Evolutionary conservation across 225 moss, liverwort and hornwort genomes (phyloP), one percentile per base, ranked within the genome.

Genomic region (Pseudisothecium myosuroides): DNA sequence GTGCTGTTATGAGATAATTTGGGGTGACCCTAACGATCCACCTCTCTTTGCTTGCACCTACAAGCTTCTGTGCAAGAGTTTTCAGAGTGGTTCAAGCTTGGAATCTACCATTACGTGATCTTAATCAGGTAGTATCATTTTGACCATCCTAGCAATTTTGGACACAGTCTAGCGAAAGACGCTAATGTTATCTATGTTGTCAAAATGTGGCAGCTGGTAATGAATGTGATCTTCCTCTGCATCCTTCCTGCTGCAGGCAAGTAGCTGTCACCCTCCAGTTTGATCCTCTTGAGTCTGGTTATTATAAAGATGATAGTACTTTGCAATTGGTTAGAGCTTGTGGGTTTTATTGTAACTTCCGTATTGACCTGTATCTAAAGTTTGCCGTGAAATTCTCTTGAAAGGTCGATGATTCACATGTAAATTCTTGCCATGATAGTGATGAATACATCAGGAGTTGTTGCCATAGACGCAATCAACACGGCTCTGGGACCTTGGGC

Each of bases 231-330:
- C 54, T 98, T 95, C 90, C 95, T 98, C 80, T 93, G 93, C 87
- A 95, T 98, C 83, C 93, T 98, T 84, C 96, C 98, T 84, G 93
- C 92, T 76, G 90, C 95, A 93, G 94, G 96, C 91, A 95, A 94
- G 93, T 77, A 84, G 81, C 49, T 82, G 41, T 86, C 86, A 43
- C 74, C 83, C 67, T 89, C 41, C 54, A 28, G 67, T 72, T 86
- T 61, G 64, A 72, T 82, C 45, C 81, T 88, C 15, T 87, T 85
- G 29, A 50, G 27, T 58, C 77, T 88, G 89, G 66, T 88, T 60
- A 52, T 63, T 59, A 19, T 88, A 50, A 77, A 54, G 76, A 85
- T 69, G 21, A 52, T 56, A 71, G 10, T 50, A 63, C 20, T 76
- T 67, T 75, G 88, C 68, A 69, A 84, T 67, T 61, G 28, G n/a